A percentile compares a stretch with the other conserved stretches of the same genome.
Conservation (phyloP, 1,284 basidiomycete species). For the Singerocomus inundabilis region DNA sequence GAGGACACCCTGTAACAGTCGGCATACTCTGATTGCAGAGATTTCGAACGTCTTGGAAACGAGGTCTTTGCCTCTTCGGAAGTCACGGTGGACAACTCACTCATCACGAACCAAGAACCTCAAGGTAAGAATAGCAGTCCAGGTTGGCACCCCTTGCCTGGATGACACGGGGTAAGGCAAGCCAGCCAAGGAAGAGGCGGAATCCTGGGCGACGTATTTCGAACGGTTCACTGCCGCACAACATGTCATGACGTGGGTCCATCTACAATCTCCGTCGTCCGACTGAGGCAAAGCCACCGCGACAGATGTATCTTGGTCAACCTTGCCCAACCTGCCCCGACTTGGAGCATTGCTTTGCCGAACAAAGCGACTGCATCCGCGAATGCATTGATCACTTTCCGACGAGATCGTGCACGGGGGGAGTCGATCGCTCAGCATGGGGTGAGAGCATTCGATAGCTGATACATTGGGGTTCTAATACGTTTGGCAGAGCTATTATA, state of each 20-base stretch:
- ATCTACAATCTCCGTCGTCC: not conserved
- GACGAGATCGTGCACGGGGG: slow-evolving; percentile 24
- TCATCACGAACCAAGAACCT: slow-evolving; percentile 22
- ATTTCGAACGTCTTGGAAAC: slow-evolving; percentile 26
- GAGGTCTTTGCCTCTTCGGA: slow-evolving; percentile 28
- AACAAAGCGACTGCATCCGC: slow-evolving; percentile 27
- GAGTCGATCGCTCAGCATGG: slow-evolving; percentile 25
- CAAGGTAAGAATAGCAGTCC: slow-evolving; percentile 8
- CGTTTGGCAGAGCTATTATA: slow-evolving; percentile 24
- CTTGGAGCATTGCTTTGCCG: slow-evolving; percentile 22
- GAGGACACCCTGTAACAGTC: slow-evolving; percentile 8
- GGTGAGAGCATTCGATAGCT: slow-evolving; percentile 8
- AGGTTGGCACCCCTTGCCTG: not conserved
- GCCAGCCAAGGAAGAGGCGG: slow-evolving; percentile 18
- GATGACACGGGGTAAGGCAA: slow-evolving; percentile 14
- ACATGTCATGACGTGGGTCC: slow-evolving; percentile 25
- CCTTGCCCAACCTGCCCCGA: slow-evolving; percentile 26
- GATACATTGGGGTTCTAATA: not conserved
- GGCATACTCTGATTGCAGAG: slow-evolving; percentile 27
- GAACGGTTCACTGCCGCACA: slow-evolving; percentile 25
- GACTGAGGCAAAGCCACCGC: not conserved
- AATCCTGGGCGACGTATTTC: slow-evolving; percentile 20
- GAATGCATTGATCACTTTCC: slow-evolving; percentile 25
- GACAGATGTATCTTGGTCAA: slow-evolving; percentile 26
- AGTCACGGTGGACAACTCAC: slow-evolving; percentile 24